A percentile compares a stretch with the other conserved stretches of the same genome.
These are phyloP conservation scores for Colletotrichum musicola DNA, from an alignment of 2,329 filamentous ascomycete species.

Conservation along the genomic window DNA sequence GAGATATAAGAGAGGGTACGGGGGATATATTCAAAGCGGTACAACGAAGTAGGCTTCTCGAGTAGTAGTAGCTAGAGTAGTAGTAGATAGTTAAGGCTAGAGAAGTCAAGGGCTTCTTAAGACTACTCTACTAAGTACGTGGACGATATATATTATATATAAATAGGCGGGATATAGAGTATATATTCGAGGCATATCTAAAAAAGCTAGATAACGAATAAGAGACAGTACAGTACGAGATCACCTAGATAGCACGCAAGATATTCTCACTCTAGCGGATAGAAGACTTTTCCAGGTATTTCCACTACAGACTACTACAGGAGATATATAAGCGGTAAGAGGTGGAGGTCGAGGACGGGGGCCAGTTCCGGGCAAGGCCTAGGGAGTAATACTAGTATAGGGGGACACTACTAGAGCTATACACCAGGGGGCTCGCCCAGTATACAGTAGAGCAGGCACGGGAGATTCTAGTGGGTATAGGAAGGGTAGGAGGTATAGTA, in stretches of 20 bases:
- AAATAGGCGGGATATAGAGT: background rate
- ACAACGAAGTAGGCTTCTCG: too few species aligned
- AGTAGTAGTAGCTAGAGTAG: too few species aligned
- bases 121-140: too few species aligned
- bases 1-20: too few species aligned
- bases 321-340: background rate
- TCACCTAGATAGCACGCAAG: background rate
- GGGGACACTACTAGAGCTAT: background rate
- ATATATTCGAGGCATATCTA: background rate
- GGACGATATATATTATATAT: too few species aligned
- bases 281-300: background rate
- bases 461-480: background rate
- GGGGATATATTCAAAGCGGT: too few species aligned
- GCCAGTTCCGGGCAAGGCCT: background rate
- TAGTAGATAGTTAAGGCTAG: too few species aligned
- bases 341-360: background rate
- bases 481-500: background rate
- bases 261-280: background rate
- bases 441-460: background rate
- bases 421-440: background rate
- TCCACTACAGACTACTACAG: background rate
- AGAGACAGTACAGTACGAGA: background rate
- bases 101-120: too few species aligned
- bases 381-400: background rate
- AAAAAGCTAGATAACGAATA: background rate